Evolutionary conservation across 306 rosid genomes (phyloP).

Genomic region (Quercus rubra): DNA sequence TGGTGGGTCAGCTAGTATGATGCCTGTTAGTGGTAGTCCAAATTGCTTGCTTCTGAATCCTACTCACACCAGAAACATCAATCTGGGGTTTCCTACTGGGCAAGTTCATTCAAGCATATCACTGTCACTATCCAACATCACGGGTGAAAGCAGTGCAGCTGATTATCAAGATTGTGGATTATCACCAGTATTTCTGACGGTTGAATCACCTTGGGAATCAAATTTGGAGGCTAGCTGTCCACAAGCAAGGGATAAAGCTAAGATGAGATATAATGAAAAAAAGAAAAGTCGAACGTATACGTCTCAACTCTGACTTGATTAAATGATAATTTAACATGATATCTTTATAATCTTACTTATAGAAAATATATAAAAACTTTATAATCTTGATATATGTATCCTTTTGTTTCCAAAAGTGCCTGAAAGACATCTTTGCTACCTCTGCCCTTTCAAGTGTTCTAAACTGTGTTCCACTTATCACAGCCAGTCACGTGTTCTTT

Average conservation of each 20-base stretch:
- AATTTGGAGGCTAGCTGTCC: slow-evolving; percentile 54
- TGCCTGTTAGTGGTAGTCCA: slow-evolving; percentile 41
- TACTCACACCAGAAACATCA: slow-evolving; percentile 41
- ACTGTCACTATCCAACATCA: slow-evolving; percentile 52
- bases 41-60: slow-evolving; percentile 49
- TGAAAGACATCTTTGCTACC: not conserved
- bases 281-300: slow-evolving; percentile 80
- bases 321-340: not conserved
- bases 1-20: slow-evolving; percentile 40
- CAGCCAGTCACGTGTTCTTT: too few species aligned
- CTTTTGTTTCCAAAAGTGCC: not conserved
- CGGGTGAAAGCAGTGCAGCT: slow-evolving; percentile 52
- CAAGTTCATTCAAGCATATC: slow-evolving; percentile 61
- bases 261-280: slow-evolving; percentile 80
- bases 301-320: slow-evolving; percentile 15
- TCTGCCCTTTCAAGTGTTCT: not conserved
- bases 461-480: not conserved
- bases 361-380: not conserved
- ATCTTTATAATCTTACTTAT: not conserved
- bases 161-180: slow-evolving; percentile 68
- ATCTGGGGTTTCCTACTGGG: slow-evolving; percentile 56
- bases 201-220: slow-evolving; percentile 66
- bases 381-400: not conserved
- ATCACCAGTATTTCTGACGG: slow-evolving; percentile 52
- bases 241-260: slow-evolving; percentile 77